Evolutionary conservation across 2,329 filamentous ascomycete species (phyloP).

Genomic region (Neurospora sp.): DNA sequence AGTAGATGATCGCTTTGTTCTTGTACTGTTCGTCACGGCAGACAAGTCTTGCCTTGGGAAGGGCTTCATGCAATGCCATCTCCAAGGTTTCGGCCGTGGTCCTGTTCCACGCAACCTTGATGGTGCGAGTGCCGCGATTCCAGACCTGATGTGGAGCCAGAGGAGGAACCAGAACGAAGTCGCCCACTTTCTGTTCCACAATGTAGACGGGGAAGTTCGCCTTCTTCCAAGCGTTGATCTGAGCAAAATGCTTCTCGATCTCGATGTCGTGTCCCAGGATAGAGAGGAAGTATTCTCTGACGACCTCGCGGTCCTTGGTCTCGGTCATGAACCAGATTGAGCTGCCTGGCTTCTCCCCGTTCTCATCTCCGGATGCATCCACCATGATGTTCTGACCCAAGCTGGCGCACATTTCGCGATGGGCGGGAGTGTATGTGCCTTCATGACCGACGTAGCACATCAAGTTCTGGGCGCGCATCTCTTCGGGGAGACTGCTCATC

Average conservation of each 20-base stretch:
- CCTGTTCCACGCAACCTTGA: slow-evolving; percentile 97
- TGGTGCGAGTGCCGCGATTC: slow-evolving; percentile 91
- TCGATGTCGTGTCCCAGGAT: slow-evolving; percentile 93
- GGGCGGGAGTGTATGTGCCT: slow-evolving; percentile 89
- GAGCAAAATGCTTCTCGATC: slow-evolving; percentile 93
- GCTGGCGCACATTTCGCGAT: slow-evolving; percentile 95
- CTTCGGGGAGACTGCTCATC: slow-evolving; percentile 80
- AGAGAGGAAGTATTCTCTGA: slow-evolving; percentile 89
- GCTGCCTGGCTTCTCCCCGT: slow-evolving; percentile 73
- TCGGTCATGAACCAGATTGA: slow-evolving; percentile 99
- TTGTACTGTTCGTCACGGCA: slow-evolving; percentile 98
- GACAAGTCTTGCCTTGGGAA: slow-evolving; percentile 81
- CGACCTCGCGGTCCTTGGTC: slow-evolving; percentile 79
- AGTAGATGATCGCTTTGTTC: slow-evolving; percentile 93
- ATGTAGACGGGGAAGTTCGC: slow-evolving; percentile 89
- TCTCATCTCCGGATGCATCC: slow-evolving; percentile 64
- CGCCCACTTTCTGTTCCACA: slow-evolving; percentile 80
- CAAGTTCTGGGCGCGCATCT: slow-evolving; percentile 89
- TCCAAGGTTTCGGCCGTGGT: slow-evolving; percentile 88
- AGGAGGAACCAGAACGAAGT: slow-evolving; percentile 89
- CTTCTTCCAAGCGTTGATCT: slow-evolving; percentile 90
- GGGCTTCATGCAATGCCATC: slow-evolving; percentile 73
- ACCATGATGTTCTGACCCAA: slow-evolving; percentile 98
- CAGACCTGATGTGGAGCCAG: slow-evolving; percentile 94
- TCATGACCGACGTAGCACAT: slow-evolving; percentile 99